These are phyloP conservation scores for Casuarina glauca DNA, from an alignment of 306 rosid genomes.

Conservation along the genomic window DNA sequence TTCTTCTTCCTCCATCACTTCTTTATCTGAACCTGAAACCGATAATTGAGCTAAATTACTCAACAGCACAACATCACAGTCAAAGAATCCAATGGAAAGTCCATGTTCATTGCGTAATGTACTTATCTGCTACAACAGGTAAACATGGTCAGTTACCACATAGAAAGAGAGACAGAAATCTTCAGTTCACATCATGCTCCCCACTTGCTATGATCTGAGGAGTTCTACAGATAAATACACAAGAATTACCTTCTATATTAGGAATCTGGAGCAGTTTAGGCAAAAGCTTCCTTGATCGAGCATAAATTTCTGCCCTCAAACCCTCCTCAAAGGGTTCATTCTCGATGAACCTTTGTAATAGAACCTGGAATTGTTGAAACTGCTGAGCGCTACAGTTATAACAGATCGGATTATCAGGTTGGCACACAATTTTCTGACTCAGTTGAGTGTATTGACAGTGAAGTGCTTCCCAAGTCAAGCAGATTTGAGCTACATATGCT, in stretches of 20 bases:
- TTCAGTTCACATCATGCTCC: neutral
- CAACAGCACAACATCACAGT: conserved; percentile 11
- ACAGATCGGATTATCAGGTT: conserved; percentile 66
- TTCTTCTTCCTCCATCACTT: conserved; percentile 53
- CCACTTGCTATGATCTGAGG: neutral
- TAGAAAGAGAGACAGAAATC: neutral
- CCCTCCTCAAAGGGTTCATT: conserved; percentile 95
- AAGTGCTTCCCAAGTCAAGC: conserved; percentile 97
- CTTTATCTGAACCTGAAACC: conserved; percentile 64
- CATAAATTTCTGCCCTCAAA: conserved; percentile 65
- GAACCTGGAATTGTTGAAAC: conserved; percentile 93
- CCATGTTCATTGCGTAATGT: neutral
- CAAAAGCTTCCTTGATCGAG: conserved; percentile 60
- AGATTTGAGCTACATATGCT: conserved; percentile 87
- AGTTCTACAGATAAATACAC: neutral
- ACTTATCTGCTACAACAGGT: neutral
- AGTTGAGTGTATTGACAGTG: conserved; percentile 90
- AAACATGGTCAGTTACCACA: neutral
- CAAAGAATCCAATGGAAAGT: neutral
- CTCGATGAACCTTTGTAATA: conserved; percentile 87
- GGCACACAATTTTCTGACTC: conserved; percentile 73
- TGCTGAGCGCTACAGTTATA: conserved; percentile 80
- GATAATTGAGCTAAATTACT: conserved; percentile 22
- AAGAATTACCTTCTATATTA: conserved; percentile 60
- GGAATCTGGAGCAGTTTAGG: conserved; percentile 90